Percentiles rank a stretch among this genome's conserved stretches.
phyloP scores from a whole-genome alignment of 2,329 filamentous ascomycete genomes.

The Aspergillus felis region DNA sequence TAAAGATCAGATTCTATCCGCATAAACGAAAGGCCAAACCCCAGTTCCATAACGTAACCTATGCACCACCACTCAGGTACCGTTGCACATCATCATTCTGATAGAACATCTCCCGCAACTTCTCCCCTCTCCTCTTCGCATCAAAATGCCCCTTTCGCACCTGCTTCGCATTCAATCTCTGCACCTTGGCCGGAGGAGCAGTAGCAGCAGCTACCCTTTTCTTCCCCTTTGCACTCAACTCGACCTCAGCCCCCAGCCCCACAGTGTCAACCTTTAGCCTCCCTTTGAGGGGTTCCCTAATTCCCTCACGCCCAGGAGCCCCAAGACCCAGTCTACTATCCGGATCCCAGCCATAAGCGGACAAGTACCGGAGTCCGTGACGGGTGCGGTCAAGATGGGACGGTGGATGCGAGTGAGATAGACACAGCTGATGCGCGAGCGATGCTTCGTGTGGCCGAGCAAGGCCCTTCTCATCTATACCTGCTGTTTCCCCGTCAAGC shows the following conservation, averaged over 20 bases:
- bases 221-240: constrained; percentile 9
- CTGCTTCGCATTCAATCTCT: constrained; percentile 66
- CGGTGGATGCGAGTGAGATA: constrained; percentile 55
- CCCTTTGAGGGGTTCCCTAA: constrained; percentile 70
- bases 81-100: constrained; percentile 69
- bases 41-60: not conserved
- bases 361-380: constrained; percentile 53
- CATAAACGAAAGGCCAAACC: not conserved
- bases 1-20: not conserved
- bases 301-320: constrained; percentile 61
- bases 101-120: constrained; percentile 68
- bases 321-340: constrained; percentile 67
- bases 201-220: constrained; percentile 28
- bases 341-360: constrained; percentile 58
- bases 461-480: not conserved
- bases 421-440: constrained; percentile 54
- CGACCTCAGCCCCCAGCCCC: constrained; percentile 61
- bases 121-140: constrained; percentile 60
- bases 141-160: constrained; percentile 59
- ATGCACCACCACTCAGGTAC: constrained; percentile 55
- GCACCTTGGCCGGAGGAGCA: constrained; percentile 39
- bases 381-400: constrained; percentile 56
- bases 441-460: constrained; percentile 45
- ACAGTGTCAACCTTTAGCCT: constrained; percentile 68
- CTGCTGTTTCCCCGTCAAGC: constrained; percentile 21